Evolutionary conservation across 1,139 yeast species (phyloP).

Genomic region (Yamadazyma diospyri): DNA sequence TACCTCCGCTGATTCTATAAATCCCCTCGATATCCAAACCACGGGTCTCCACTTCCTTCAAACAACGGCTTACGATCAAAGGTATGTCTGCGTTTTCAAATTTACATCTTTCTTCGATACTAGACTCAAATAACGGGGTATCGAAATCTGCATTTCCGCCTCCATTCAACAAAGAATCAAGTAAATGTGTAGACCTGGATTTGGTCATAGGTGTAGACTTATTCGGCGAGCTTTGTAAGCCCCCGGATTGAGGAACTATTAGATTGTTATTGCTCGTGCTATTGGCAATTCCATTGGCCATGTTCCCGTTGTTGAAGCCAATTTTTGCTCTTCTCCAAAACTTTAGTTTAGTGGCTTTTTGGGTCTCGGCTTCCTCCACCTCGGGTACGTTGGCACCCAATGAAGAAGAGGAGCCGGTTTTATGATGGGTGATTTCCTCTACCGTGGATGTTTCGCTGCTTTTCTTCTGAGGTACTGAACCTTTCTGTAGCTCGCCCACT

Average conservation of each 20-base stretch:
- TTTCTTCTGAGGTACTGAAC: slow-evolving; percentile 6
- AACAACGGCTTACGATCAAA: slow-evolving; percentile 64
- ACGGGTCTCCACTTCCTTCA: slow-evolving; percentile 72
- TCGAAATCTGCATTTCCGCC: slow-evolving; percentile 13
- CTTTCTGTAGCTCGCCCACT: slow-evolving; percentile 24
- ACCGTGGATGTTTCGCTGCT: slow-evolving; percentile 5
- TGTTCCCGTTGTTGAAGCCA: slow-evolving; percentile 14
- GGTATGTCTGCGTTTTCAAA: slow-evolving; percentile 68
- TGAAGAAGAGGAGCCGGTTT: slow-evolving; percentile 13
- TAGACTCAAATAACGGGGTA: slow-evolving; percentile 39
- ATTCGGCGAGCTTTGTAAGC: slow-evolving; percentile 4
- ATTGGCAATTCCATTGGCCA: slow-evolving; percentile 1
- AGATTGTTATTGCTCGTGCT: slow-evolving; percentile 5
- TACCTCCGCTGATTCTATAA: slow-evolving; percentile 87
- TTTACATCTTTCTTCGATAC: slow-evolving; percentile 56
- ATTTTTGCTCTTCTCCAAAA: slow-evolving; percentile 55
- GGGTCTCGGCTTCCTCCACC: slow-evolving; percentile 37
- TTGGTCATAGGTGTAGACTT: slow-evolving; percentile 22
- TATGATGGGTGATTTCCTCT: slow-evolving; percentile 5
- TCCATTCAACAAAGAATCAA: slow-evolving; percentile 32
- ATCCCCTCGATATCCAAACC: slow-evolving; percentile 81
- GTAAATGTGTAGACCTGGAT: slow-evolving; percentile 47
- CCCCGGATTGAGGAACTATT: slow-evolving; percentile 7
- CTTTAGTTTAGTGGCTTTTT: slow-evolving; percentile 44
- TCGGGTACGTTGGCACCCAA: slow-evolving; percentile 9